These are phyloP conservation scores for Mortierella antarctica DNA, from an alignment of 192 early-diverging fungal genomes.

Conservation along the genomic window DNA sequence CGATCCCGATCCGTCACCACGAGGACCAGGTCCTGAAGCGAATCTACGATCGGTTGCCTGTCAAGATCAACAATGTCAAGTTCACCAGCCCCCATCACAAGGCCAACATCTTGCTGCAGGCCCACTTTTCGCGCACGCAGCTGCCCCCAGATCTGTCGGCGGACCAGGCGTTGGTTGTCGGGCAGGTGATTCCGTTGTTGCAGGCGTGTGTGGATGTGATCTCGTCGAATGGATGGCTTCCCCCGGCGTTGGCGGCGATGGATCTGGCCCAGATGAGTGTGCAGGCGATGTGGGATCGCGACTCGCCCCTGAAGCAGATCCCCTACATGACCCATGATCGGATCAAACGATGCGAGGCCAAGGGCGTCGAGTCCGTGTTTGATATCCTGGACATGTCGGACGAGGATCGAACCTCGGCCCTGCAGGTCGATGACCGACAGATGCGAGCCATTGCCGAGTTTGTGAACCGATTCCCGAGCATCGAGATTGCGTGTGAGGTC, in stretches of 20 bases:
- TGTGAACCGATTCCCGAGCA: constrained; percentile 93
- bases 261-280: constrained; percentile 98
- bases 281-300: constrained; percentile 96
- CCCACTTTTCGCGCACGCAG: constrained; percentile 91
- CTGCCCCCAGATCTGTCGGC: constrained; percentile 92
- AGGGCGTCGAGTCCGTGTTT: constrained; percentile 88
- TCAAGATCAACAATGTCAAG: constrained; percentile 74
- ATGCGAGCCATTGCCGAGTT: constrained; percentile 85
- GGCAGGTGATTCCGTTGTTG: constrained; percentile 82
- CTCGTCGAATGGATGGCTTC: constrained; percentile 90
- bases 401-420: constrained; percentile 72
- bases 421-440: constrained; percentile 72
- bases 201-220: constrained; percentile 97
- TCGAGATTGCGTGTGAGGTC: constrained; percentile 85
- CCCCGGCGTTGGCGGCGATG: constrained; percentile 92
- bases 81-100: constrained; percentile 94
- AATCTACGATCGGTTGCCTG: constrained; percentile 85
- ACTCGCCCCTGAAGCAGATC: constrained; percentile 91
- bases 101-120: constrained; percentile 92
- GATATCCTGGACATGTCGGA: constrained; percentile 96
- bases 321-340: constrained; percentile 82
- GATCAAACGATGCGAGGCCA: constrained; percentile 77
- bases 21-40: constrained; percentile 85
- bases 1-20: constrained; percentile 93
- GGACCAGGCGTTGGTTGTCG: constrained; percentile 79